Evolutionary conservation across 306 rosid genomes (phyloP), one percentile per base, ranked within the genome.

Genomic region (Rosa multiflora): DNA sequence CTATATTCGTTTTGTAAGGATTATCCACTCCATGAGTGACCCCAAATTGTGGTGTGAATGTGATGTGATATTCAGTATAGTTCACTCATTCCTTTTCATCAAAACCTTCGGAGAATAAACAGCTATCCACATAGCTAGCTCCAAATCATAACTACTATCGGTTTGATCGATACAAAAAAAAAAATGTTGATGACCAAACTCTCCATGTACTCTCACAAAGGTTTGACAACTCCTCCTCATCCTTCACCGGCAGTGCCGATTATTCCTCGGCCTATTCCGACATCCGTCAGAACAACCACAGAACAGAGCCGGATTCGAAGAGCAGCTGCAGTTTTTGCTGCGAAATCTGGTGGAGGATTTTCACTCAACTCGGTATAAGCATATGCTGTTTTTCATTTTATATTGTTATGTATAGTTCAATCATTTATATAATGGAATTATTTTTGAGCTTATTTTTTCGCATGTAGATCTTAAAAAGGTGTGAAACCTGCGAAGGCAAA

Each of bases 401-500:
- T 2, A n/a, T 10, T 5, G 18, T 42, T 5, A 11, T 58, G 64
- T 10, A 21, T 11, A 10, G 35, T 58, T n/a, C 18, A 11, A 5
- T 26, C 18, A 11, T 29, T 62, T 11, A 62, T 62, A 26, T 14
- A 29, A 74, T 23, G 20, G 63, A 40, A 32, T 3, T 9, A 1
- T 44, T 68, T 20, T 73, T 37, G 63, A 1, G 39, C 43, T 43
- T 26, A 1, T 40, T 3, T 48, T 59, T 13, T 26, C 0, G 13
- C 52, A 20, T 83, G 84, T 85, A 88, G 96, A 21, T 90, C 40
- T 63, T 88, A 5, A 90, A 85, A 73, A 52, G 82, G 58, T 91
- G 97, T 75, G 29, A 78, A 80, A 80, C 51, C 47, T 94, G 98
- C 68, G 23, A 86, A 76, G 97, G 93, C 67, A 85, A 88, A 87